Evolutionary conservation across 306 rosid species (phyloP), one percentile per base, ranked within the genome.

Genomic region (Glycine latifolia): DNA sequence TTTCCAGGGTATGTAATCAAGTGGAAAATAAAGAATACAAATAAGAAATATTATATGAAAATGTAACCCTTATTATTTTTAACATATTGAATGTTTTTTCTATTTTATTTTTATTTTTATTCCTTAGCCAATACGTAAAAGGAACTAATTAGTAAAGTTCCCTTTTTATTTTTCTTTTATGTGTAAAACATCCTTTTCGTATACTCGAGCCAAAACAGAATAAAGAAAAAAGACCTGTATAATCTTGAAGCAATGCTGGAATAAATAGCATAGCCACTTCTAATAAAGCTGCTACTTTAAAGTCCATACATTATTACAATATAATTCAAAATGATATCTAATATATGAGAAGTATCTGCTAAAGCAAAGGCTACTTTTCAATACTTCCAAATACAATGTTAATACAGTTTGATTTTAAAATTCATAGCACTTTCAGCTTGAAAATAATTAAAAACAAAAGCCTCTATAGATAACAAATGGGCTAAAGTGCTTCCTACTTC

Each of bases 281-380:
- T 10, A 60, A 60, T 20, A 3, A 20, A 20, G 20, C 20, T 20
- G 20, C 39, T 60, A 60, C 41, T 60, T 26, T 10, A 60, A n/a
- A 60, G 2, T 10, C 67, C 13, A 60, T 20, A 60, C 7, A 60
- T 26, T 10, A 2, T 3, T 26, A 7, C 10, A 20, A 54, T 14
- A 10, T 20, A 59, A 10, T 2, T 26, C 39, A 60, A 60, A 59
- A 60, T 26, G 41, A 26, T 3, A 9, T 20, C 5, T 17, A 60
- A 26, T 26, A 60, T 9, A 17, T 9, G 39, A 60, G 14, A 60
- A 26, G n/a, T 10, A 10, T 26, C 41, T 26, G 14, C 41, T 60
- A 60, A 9, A 60, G n/a, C 8, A 60, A 20, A 60, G 67, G 67
- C n/a, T 60, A 26, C 67, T 26, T 60, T 60, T 60, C 37, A 60